Evolutionary conservation across 352 stramenopile genomes (phyloP), one percentile per base, ranked within the genome.

Genomic region (Hyaloperonospora brassicae): DNA sequence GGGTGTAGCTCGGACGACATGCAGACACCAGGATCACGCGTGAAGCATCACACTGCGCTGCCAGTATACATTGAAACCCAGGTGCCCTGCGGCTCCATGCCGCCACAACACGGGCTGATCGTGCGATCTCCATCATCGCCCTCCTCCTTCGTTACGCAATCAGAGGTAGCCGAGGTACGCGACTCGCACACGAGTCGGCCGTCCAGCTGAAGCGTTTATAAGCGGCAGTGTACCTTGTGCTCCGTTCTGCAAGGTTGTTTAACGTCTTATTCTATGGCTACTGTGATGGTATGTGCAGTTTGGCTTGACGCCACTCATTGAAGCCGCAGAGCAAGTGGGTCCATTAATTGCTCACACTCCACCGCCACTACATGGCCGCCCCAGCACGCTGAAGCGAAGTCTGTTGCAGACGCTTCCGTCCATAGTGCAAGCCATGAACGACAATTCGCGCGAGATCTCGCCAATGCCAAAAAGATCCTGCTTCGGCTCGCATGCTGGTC

Each of bases 301-400:
- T 60, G 76, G 73, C 11, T 65, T 87, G 38, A 73, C 52, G 9
- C 72, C 82, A 17, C 66, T 87, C 23, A 50, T 87, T 0, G 72
- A 87, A 76, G 73, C 76, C 1, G 73, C 72, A 7, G 64, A 87
- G 60, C 73, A 87, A 68, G 38, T 68, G 24, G 58, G 62, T 34
- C 59, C 61, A 47, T 63, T 53, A 39, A 58, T 57, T 24, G 5
- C 27, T 13, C 51, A 74, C n/a, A 57, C 39, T 7, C 53, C 46
- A 23, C 42, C 42, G 27, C 27, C 49, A 23, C 21, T 57, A 14
- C 59, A 53, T 27, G 31, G 40, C 1, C 53, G 49, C 41, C 59
- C 54, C 34, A 76, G 55, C 34, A 62, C 54, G 9, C 56, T 59
- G 43, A 67, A 70, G 41, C 59, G 66, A 30, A 42, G 59, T 13